Evolutionary conservation across 176 grass and related monocot genomes (phyloP).

Genomic region (Aegilops sharonensis): DNA sequence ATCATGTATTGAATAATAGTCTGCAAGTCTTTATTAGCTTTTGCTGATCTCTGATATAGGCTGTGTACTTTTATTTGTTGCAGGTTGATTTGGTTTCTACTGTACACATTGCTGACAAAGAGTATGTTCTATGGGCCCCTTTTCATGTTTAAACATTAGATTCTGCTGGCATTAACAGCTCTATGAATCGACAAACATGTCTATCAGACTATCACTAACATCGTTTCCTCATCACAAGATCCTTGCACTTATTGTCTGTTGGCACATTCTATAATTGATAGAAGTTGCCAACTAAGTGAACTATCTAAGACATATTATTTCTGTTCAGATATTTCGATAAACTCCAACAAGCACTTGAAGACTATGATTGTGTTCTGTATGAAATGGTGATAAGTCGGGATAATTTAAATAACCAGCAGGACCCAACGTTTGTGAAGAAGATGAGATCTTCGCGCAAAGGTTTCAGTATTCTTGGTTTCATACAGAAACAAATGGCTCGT

Average conservation of each 20-base stretch:
- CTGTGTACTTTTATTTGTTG: constrained; percentile 9
- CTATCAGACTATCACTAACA: background rate
- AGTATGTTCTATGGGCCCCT: constrained; percentile 34
- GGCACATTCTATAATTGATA: background rate
- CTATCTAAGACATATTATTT: background rate
- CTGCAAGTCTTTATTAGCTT: background rate
- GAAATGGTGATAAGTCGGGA: constrained; percentile 75
- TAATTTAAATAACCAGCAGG: constrained; percentile 38
- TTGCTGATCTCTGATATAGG: background rate
- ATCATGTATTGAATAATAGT: background rate
- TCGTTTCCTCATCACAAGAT: background rate
- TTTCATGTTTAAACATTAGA: constrained; percentile 5
- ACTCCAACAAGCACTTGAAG: constrained; percentile 66
- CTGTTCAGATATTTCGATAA: constrained; percentile 70
- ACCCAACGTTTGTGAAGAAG: constrained; percentile 36
- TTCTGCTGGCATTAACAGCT: background rate
- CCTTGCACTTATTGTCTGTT: background rate
- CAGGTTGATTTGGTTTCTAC: constrained; percentile 93
- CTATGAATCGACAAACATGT: background rate
- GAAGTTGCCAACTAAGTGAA: background rate
- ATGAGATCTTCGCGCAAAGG: constrained; percentile 53
- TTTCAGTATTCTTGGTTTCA: constrained; percentile 78
- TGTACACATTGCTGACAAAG: constrained; percentile 85
- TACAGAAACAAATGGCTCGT: constrained; percentile 75
- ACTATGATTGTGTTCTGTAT: constrained; percentile 84